Base-by-base conservation (phyloP, 169 alveolate genomes). In the Ichthyophthirius multifiliis region DNA sequence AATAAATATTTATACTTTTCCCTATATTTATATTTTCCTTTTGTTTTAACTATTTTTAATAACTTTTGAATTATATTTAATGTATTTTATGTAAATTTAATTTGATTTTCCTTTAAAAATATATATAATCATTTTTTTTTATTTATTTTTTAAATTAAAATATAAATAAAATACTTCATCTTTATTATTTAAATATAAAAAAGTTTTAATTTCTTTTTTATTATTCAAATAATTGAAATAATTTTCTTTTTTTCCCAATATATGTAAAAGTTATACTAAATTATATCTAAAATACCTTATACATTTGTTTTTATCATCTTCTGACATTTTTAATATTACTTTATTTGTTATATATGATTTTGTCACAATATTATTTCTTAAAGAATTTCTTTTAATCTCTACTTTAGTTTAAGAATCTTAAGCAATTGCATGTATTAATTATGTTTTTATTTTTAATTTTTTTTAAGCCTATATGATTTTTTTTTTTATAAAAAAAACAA, bases 1-100 rank as follows among this genome's bases (percentile, higher is more conserved):
- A 41, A 41, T 15, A 16, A 18, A 27, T 27, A 18, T 48, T 27
- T 27, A 4, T 55, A 55, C 71, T 39, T 55, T 10, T 67, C 77
- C 27, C 77, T 67, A 37, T 37, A 67, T 39, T 67, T 67, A 9
- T 67, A 67, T 67, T 67, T 67, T 20, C 77, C 77, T 2, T 34
- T 34, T n/a, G 62, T 67, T 1, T 47, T 62, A 32, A 41, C 77
- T 18, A 67, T 13, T 18, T 67, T 67, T 20, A 37, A 37, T 12
- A 67, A 41, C 41, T 67, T 67, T 4, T 34, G 35, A 18, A 67
- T 55, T 15, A 55, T 55, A 55, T 55, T 55, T 55, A 55, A 27
- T 4, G 71, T 55, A 55, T 55, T 55, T 27, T 55, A 27, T 13
- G 71, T 27, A 4, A 55, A 23, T 6, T 18, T 41, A 9, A 41